Conservation (phyloP, 495 filamentous ascomycete genomes). For the Paragyromitra xinjiangensis region DNA sequence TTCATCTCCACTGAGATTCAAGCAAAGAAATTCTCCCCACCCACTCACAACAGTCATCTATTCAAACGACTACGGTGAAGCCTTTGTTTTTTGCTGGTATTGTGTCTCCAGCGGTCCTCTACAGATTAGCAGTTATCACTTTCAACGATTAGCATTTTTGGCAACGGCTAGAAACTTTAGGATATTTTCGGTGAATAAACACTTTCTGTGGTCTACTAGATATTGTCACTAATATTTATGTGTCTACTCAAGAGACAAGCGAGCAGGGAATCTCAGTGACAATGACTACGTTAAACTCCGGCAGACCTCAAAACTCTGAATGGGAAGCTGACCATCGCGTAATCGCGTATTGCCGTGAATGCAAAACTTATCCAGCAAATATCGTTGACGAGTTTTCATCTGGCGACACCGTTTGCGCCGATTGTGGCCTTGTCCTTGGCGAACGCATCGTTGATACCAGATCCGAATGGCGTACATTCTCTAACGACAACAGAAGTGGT, state of each 20-base stretch:
- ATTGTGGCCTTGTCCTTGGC: conserved; percentile 85
- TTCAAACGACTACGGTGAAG: no score
- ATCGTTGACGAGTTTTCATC: conserved; percentile 84
- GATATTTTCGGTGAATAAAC: no score
- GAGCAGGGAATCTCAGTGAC: not conserved
- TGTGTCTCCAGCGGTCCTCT: no score
- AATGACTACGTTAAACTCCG: not conserved
- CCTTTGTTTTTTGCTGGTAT: no score
- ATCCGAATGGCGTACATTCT: conserved; percentile 97
- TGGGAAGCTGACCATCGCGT: not conserved
- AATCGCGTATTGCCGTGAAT: conserved; percentile 74
- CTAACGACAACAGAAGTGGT: conserved; percentile 87
- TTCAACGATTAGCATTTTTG: no score
- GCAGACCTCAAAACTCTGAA: not conserved
- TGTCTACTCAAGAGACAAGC: not conserved
- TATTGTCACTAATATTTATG: no score
- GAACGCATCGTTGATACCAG: conserved; percentile 89
- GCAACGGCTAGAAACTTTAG: no score
- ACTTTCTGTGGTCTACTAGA: no score
- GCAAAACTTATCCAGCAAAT: conserved; percentile 84
- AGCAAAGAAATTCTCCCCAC: no score
- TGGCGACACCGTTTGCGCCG: conserved; percentile 87
- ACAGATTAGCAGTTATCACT: no score
- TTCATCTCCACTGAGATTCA: no score
- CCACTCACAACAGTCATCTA: no score